Conservation (phyloP, 108 stramenopile species). For the Nitzschia palea region DNA sequence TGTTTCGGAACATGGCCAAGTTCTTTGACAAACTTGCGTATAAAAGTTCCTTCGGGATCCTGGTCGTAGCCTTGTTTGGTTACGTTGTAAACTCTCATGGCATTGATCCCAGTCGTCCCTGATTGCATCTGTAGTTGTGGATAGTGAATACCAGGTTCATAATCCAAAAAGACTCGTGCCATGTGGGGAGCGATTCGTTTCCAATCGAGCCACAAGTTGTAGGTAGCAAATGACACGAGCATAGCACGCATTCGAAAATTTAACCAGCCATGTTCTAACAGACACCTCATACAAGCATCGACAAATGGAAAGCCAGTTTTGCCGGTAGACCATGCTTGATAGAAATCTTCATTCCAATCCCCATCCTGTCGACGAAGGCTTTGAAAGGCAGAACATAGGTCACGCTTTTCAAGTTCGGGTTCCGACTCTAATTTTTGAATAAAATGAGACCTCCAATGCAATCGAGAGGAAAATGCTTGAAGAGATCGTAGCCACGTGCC, state of each 20-base stretch:
- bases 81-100: slow-evolving; percentile 75
- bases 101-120: slow-evolving; percentile 76
- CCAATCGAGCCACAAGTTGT: slow-evolving; percentile 82
- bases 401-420: slow-evolving; percentile 52
- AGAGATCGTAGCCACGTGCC: slow-evolving; percentile 57
- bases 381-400: slow-evolving; percentile 56
- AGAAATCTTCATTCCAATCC: slow-evolving; percentile 60
- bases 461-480: slow-evolving; percentile 61
- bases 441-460: slow-evolving; percentile 76
- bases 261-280: slow-evolving; percentile 63
- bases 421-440: slow-evolving; percentile 73
- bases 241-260: slow-evolving; percentile 81
- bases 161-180: slow-evolving; percentile 68
- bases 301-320: slow-evolving; percentile 68
- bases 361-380: slow-evolving; percentile 52
- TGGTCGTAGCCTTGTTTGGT: slow-evolving; percentile 77
- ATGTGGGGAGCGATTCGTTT: slow-evolving; percentile 55
- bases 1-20: slow-evolving; percentile 46
- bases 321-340: slow-evolving; percentile 58
- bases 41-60: slow-evolving; percentile 62
- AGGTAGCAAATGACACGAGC: slow-evolving; percentile 74
- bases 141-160: slow-evolving; percentile 56
- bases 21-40: slow-evolving; percentile 52
- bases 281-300: slow-evolving; percentile 75
- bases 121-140: slow-evolving; percentile 84